Evolutionary conservation across 1,284 basidiomycete genomes (phyloP), one percentile per base, ranked within the genome.

Genomic region (Apiotrichum montevideense): DNA sequence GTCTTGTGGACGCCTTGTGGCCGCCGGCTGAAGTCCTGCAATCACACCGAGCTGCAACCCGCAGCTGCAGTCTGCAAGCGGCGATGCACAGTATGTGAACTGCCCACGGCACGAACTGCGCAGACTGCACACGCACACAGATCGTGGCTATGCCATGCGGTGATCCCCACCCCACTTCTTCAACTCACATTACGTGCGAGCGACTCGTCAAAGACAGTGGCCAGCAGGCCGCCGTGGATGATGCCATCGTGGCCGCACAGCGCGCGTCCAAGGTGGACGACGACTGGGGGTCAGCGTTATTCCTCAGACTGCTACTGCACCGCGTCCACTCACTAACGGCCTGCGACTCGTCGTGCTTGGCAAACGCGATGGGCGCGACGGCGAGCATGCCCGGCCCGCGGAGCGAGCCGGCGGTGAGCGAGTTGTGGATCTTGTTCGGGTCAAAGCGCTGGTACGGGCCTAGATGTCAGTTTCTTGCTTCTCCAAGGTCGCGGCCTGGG

Each of bases 161-260:
- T 3, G 29, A 29, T 29, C 29, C 29, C 29, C 29, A 29, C 29
- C 29, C 29, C 29, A 29, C 29, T 29, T 29, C 29, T 29, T 3
- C 3, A 21, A 42, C 86, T 66, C 66, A 91, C 92, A 61, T 85
- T 87, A 58, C 94, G 79, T 0, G 85, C 93, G 43, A 97, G 74
- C 2, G 82, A 82, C 79, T 98, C 94, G 67, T 98, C 94, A 56
- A 95, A 77, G 4, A 98, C 77, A 0, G 92, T 97, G 34, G 92
- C 90, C 32, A 97, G 79, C 59, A 98, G 72, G 1, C 95, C 95
- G 0, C 95, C 95, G 71, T 98, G 95, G 2, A 97, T 78, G 62
- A 98, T 90, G 0, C 93, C 93, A 73, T 95, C 91, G 66, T 95
- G 91, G 2, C 90, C 75, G 69, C 94, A 97, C 51, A 98, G 68